Evolutionary conservation across 805 yeast genomes (phyloP), one percentile per base, ranked within the genome.

Genomic region (Vanderwaltozyma yarrowii): DNA sequence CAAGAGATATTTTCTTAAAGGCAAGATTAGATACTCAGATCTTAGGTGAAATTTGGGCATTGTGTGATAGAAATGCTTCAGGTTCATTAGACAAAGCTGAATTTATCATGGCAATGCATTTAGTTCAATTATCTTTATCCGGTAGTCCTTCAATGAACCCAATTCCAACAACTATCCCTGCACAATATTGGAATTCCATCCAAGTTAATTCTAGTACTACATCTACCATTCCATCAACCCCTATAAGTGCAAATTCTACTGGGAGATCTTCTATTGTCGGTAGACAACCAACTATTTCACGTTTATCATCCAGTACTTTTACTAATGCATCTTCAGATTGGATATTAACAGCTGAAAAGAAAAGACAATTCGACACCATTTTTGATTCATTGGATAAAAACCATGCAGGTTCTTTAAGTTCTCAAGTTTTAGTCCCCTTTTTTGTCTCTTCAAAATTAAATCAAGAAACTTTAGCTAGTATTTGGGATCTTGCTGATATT

Each of bases 401-500:
- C 7, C 69, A 72, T 25, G 41, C 65, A 2, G 95, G 94, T 5
- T 53, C 66, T 2, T 69, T 89, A 47, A 73, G 79, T 17, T 80
- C 96, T 3, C 75, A 70, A 42, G 85, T 85, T 46, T 86, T 92
- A 32, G 98, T 95, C 6, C 79, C 81, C 7, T 86, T 88, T 56
- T 74, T 92, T 50, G 78, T 85, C 70, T 81, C 92, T 9, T 89
- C 97, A 3, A 82, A 84, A 44, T 72, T 92, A 42, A 72, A 78
- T 36, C 95, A 88, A 52, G 88, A 84, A 36, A 78, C 76, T 16
- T 70, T 92, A 45, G 98, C 97, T 2, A 65, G 76, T 18, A 78
- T 89, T 31, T 92, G 99, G 99, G 98, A 92, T 61, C 69, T 92
- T 48, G 76, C 97, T 9, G 96, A 92, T 58, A 71, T 86, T 44